Percentiles rank a stretch among this genome's conserved stretches.
Evolutionary conservation across 2,329 filamentous ascomycete genomes (phyloP).

Genomic region (Fusarium zealandicum): DNA sequence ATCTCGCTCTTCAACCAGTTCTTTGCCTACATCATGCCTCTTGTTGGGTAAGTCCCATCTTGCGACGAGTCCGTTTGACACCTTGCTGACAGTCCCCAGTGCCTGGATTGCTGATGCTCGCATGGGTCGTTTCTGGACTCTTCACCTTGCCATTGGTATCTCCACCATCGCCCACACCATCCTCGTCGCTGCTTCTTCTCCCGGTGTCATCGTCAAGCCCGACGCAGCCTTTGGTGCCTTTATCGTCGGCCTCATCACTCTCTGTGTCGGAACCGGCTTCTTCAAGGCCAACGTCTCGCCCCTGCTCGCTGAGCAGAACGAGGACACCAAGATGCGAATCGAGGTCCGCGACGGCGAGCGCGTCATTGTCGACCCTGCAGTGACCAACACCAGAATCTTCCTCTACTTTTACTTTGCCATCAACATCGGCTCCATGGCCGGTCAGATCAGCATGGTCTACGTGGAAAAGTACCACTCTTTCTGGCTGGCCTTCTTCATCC

Average conservation of each 20-base stretch:
- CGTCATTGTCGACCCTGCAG: slow-evolving; percentile 73
- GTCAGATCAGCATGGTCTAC: slow-evolving; percentile 71
- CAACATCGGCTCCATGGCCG: slow-evolving; percentile 69
- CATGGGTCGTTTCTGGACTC: slow-evolving; percentile 75
- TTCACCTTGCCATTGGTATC: slow-evolving; percentile 70
- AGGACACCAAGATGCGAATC: slow-evolving; percentile 64
- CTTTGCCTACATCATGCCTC: slow-evolving; percentile 67
- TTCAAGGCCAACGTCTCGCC: slow-evolving; percentile 84
- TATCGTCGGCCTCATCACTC: slow-evolving; percentile 66
- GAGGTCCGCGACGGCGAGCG: slow-evolving; percentile 66
- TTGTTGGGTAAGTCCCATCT: slow-evolving; percentile 55
- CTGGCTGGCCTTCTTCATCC: slow-evolving; percentile 74
- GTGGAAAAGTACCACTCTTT: slow-evolving; percentile 79
- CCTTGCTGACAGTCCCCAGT: slow-evolving; percentile 39
- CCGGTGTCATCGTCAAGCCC: slow-evolving; percentile 64
- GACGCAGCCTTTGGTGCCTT: slow-evolving; percentile 69
- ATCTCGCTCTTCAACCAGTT: slow-evolving; percentile 64
- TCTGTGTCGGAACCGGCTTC: slow-evolving; percentile 73
- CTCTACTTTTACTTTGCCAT: slow-evolving; percentile 67
- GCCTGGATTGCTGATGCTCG: slow-evolving; percentile 71
- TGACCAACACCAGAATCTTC: slow-evolving; percentile 73
- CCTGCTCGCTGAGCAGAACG: slow-evolving; percentile 74
- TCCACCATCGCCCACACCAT: slow-evolving; percentile 72
- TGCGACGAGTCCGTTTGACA: neutral
- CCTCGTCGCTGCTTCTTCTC: slow-evolving; percentile 70